A percentile compares a stretch with the other conserved stretches of the same genome.
Evolutionary conservation across 2,329 filamentous ascomycete genomes (phyloP).

Genomic region (Paecilomyces dactylethromorphus): DNA sequence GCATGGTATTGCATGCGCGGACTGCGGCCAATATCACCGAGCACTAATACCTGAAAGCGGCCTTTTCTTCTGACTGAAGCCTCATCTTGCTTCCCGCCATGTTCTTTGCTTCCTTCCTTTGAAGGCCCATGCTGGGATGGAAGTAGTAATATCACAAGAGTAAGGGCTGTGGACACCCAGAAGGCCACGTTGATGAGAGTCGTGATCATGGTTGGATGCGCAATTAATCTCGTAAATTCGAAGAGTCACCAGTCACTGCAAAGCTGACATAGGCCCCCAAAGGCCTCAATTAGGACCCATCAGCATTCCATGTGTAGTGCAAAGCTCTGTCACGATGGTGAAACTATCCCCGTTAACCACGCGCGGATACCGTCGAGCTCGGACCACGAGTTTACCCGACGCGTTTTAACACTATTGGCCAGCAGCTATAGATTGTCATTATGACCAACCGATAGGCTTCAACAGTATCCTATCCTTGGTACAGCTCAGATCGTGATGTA

Average conservation of each 20-base stretch:
- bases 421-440: not conserved
- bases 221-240: conserved; percentile 9
- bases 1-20: conserved; percentile 99
- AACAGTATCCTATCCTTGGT: not conserved
- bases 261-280: not conserved
- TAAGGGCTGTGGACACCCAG: conserved; percentile 44
- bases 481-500: not conserved
- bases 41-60: conserved; percentile 70
- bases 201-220: conserved; percentile 25
- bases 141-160: conserved; percentile 45
- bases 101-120: conserved; percentile 21
- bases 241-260: not conserved
- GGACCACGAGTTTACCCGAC: not conserved
- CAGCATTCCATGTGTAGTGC: not conserved
- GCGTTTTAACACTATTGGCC: not conserved
- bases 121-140: conserved; percentile 44
- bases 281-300: not conserved
- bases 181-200: conserved; percentile 28
- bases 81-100: conserved; percentile 11
- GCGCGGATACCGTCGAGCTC: not conserved
- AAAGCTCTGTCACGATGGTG: not conserved
- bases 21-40: conserved; percentile 91
- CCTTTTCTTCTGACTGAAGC: conserved; percentile 10
- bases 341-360: not conserved
- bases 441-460: too few species aligned